Base-by-base conservation (phyloP, 2,329 filamentous ascomycete genomes). In the Daldinia sp. region DNA sequence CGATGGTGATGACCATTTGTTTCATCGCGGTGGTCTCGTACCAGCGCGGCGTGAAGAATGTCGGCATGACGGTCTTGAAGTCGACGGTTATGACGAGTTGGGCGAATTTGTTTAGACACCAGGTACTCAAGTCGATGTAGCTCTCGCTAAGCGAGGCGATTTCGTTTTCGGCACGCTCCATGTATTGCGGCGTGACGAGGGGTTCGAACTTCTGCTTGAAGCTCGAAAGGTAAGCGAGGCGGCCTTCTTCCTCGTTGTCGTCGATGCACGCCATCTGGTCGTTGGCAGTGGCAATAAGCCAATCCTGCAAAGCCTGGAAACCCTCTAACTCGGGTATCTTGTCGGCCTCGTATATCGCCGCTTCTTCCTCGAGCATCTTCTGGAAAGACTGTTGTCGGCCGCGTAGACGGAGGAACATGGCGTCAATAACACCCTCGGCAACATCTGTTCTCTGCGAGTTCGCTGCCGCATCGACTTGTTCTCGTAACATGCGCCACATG, bases 241-340 rank as follows among this genome's bases (percentile, higher is more conserved):
- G 88, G 62, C 86, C 87, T 54, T 88, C 87, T 54, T 92, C 90
- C 64, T 92, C 90, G 69, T 90, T 90, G 74, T 98, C 96, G 76
- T 98, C 95, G 73, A 99, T 97, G 77, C 93, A 97, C 58, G 94
- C 94, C 75, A 99, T 98, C 77, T 99, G 95, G 79, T 99, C 95
- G 79, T 99, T 99, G 70, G 96, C 95, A 59, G 96, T 93, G 45
- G 95, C 94, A 54, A 99, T 89, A 58, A 99, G 89, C 93, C 94
- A 99, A 79, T 99, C 95, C 75, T 96, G 92, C 25, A 97, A 81
- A 2, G 90, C 87, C 75, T 96, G 93, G 72, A 91, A 89, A 13
- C 87, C 85, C 54, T 90, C 87, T 7, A 88, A 77, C 49, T 88
- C 87, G 3, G 82, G 75, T 10, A 80, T 78, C 64, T 77, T 81